Conservation (phyloP, 2,329 filamentous ascomycete species). For the Berkeleyomyces basicola region DNA sequence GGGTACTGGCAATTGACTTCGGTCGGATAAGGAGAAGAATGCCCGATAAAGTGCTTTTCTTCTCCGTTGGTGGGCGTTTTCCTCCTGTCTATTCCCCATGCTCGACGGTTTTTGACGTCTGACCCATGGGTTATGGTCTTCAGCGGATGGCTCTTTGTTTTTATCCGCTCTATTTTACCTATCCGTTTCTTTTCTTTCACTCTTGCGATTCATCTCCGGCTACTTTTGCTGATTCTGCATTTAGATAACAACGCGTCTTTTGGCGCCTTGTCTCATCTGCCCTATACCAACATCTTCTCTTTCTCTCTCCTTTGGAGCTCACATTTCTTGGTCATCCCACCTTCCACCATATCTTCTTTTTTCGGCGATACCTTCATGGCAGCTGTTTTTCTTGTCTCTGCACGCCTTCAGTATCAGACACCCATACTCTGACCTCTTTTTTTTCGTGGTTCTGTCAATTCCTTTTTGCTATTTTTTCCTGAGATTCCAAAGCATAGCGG, state of each 20-base stretch:
- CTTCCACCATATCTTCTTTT: background rate
- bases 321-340: background rate
- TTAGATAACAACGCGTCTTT: no score
- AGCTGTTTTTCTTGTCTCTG: background rate
- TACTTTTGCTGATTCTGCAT: no score
- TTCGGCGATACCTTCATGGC: background rate
- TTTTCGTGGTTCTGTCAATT: background rate
- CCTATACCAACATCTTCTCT: background rate
- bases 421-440: background rate
- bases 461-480: background rate
- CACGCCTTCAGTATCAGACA: background rate
- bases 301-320: background rate
- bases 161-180: background rate
- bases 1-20: slow-evolving; percentile 19
- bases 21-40: background rate
- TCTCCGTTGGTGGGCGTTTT: background rate
- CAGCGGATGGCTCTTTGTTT: background rate
- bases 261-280: no score
- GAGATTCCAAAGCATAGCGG: background rate
- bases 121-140: background rate
- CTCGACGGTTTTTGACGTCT: background rate
- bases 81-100: background rate
- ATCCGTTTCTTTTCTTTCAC: background rate
- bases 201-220: background rate
- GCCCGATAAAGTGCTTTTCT: background rate